phyloP scores from a whole-genome alignment of 768 basidiomycete genomes.

The Daedaleopsis nitida region DNA sequence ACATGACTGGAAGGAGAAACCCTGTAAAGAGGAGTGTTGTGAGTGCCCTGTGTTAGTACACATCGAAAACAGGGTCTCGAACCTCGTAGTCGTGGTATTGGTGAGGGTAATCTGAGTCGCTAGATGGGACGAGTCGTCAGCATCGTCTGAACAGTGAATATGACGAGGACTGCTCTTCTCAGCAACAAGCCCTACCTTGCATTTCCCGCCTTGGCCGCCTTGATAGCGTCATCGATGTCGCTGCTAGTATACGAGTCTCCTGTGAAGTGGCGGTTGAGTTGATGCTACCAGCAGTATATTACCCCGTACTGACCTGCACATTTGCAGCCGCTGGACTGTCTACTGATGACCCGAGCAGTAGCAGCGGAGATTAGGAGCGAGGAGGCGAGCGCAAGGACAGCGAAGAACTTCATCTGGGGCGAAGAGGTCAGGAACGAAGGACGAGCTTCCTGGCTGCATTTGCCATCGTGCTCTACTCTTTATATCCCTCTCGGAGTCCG shows the following conservation, averaged over 20 bases:
- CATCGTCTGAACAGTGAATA: neutral
- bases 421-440: too few relatives aligned
- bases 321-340: slow-evolving; percentile 24
- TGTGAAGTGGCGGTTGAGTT: neutral
- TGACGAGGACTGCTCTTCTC: too few relatives aligned
- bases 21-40: neutral
- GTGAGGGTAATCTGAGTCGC: slow-evolving; percentile 33
- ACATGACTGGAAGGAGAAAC: slow-evolving; percentile 28
- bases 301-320: slow-evolving; percentile 19
- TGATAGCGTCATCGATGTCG: slow-evolving; percentile 25
- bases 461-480: too few relatives aligned
- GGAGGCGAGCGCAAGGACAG: slow-evolving; percentile 9
- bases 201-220: slow-evolving; percentile 23
- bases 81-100: slow-evolving; percentile 32
- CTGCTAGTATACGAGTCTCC: slow-evolving; percentile 17
- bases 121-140: neutral
- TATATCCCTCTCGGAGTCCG: too few relatives aligned
- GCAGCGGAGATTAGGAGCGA: slow-evolving; percentile 10
- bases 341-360: slow-evolving; percentile 6
- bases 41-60: neutral
- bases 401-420: slow-evolving; percentile 13
- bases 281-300: too few relatives aligned
- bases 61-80: neutral
- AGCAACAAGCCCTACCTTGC: too few relatives aligned
- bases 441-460: too few relatives aligned